These are phyloP conservation scores for Sporothrix phasma DNA, from an alignment of 2,329 filamentous ascomycete species.

Conservation along the genomic window DNA sequence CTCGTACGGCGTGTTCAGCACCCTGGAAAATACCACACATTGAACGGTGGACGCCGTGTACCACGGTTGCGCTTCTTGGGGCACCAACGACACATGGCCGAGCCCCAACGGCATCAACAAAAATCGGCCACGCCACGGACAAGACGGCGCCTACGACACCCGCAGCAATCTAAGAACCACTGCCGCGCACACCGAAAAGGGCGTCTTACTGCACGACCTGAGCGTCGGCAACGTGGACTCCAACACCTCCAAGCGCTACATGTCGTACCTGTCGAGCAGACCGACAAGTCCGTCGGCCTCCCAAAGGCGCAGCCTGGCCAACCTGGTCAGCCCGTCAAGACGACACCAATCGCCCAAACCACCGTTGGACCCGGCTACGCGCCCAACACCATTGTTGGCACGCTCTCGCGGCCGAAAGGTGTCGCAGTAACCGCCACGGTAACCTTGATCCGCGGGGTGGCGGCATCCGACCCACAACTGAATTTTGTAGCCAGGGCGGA, in stretches of 20 bases:
- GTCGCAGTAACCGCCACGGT: conserved; percentile 14
- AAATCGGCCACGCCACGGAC: conserved; percentile 23
- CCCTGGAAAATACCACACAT: conserved; percentile 22
- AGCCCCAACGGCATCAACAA: conserved; percentile 22
- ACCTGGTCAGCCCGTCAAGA: background rate
- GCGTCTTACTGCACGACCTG: conserved; percentile 14
- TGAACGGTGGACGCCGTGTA: conserved; percentile 25
- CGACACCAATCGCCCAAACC: background rate
- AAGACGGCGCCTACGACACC: conserved; percentile 17
- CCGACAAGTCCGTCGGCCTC: background rate
- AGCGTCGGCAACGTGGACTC: conserved; percentile 14
- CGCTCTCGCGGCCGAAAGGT: background rate
- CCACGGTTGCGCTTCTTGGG: conserved; percentile 23
- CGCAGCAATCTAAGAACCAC: conserved; percentile 22
- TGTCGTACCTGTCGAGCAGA: conserved; percentile 12
- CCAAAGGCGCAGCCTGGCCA: background rate
- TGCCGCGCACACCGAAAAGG: conserved; percentile 20
- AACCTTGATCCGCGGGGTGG: background rate
- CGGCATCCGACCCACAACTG: background rate
- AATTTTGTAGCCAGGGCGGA: background rate
- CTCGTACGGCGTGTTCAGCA: conserved; percentile 19
- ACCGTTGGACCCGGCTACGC: conserved; percentile 2
- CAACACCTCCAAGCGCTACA: conserved; percentile 14
- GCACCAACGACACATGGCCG: conserved; percentile 15
- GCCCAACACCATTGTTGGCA: conserved; percentile 10